Base-by-base conservation (phyloP, 2,329 filamentous ascomycete species). In the Pseudohalonectria lignicola region DNA sequence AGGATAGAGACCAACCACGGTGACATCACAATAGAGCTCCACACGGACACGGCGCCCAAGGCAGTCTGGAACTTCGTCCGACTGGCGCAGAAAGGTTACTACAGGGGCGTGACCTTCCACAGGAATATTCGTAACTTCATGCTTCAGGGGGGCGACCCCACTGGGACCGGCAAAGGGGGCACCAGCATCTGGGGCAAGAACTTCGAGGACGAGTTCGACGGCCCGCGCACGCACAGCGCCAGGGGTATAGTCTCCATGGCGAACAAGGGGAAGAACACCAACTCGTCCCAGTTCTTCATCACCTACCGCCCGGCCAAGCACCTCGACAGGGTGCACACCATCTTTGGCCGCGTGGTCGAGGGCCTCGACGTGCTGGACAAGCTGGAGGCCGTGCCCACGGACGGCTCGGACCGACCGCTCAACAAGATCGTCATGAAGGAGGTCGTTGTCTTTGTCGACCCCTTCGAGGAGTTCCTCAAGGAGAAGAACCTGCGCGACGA, bases 201-300 rank as follows among this genome's bases (percentile, higher is more conserved):
- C 43, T 98, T 98, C 52, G 71, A 82, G 38, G 92, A 98, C 56
- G 92, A 98, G 55, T 82, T 96, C 45, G 87, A 95, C 13, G 87
- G 88, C 0, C 86, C 90, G 0, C 60, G 87, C 30, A 82, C 80
- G n/a, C 92, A 98, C 51, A 82, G 86, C 52, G 64, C 71, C 0
- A 71, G 88, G 20, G 92, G 92, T 11, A 74, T 88, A 1, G 54
- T 93, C 19, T 87, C 82, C 48, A 98, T 98, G 92, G 92, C 92
- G 30, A 98, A 98, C 61, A 98, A 98, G 56, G 92, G 92, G 41
- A 95, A 95, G 54, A 90, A 95, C 54, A 96, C 90, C 17, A 98
- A 98, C 61, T 92, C 85, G 8, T 86, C 78, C 48, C 92, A 98
- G 59, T 98, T 80, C 55, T 98, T 96, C 67, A 83, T 98, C 53